Evolutionary conservation across 805 yeast species (phyloP), one percentile per base, ranked within the genome.

Genomic region (Metschnikowia anglica): DNA sequence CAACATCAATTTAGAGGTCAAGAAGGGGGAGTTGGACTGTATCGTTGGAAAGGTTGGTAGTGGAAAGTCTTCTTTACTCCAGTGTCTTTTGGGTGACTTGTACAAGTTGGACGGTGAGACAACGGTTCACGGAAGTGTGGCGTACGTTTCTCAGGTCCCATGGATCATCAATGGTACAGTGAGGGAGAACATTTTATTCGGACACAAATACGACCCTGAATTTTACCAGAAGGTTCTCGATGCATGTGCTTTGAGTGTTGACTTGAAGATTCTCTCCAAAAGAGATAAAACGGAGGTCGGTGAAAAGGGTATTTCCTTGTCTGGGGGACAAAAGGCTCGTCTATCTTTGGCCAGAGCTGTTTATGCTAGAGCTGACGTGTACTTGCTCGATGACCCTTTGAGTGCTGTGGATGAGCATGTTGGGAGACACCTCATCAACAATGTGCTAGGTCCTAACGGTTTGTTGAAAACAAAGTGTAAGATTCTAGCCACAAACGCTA

Each of bases 331-430:
- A 65, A 93, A 93, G 73, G 98, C 99, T 0, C 81, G 99, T 62
- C 74, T 93, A 27, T 83, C 96, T 1, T 75, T 93, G 40, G 99
- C 99, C 0, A 79, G 99, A 61, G 97, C 99, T 10, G 96, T 93
- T 8, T 93, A 93, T 61, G 79, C 96, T 10, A 76, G 98, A 51
- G 95, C 98, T 3, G 98, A 93, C 59, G 79, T 93, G 23, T 89
- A 88, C 61, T 67, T 93, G 30, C 67, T 93, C 49, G 99, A 93
- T 62, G 99, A 93, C 65, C 87, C 95, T 8, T 74, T 93, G 46
- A 85, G 95, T 61, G 99, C 99, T 19, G 99, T 93, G 31, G 99
- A 93, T 66, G 97, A 89, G 55, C 99, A 93, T 61, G 99, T 93
- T 49, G 91, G 96, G 10, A 81, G 80, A 51, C 95, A 88, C 58